These are phyloP conservation scores for Saccharomycopsis fodiens DNA, from an alignment of 805 yeast genomes.

Conservation along the genomic window DNA sequence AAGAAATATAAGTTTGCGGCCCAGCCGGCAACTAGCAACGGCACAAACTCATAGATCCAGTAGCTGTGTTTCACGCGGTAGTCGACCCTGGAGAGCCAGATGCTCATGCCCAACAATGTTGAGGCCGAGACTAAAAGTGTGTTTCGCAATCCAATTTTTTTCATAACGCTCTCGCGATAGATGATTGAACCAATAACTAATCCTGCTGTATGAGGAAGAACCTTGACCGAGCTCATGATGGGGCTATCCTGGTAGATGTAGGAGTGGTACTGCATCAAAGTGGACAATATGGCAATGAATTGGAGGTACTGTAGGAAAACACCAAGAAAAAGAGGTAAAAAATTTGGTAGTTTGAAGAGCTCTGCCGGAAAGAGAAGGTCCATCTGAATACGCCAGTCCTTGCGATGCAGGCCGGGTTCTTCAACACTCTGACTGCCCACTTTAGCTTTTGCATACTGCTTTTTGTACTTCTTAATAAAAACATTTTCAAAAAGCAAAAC, in stretches of 20 bases:
- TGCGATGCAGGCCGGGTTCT: neutral
- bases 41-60: neutral
- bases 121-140: neutral
- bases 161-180: no score
- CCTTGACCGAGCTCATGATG: no score
- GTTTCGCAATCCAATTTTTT: neutral
- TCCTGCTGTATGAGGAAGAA: neutral
- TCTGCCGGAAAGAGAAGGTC: neutral
- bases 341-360: neutral
- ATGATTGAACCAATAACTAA: neutral
- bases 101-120: neutral
- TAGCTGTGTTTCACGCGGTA: no score
- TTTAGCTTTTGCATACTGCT: neutral
- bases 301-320: neutral
- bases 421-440: neutral
- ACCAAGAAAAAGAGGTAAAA: neutral
- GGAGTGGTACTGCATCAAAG: neutral
- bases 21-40: neutral
- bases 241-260: no score
- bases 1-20: no score
- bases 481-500: slow-evolving; percentile 28
- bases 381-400: neutral
- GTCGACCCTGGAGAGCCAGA: neutral
- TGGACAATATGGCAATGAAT: neutral
- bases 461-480: slow-evolving; percentile 20